These are phyloP conservation scores for Stephanodiscus triporus DNA, from an alignment of 108 stramenopile genomes.

Conservation along the genomic window DNA sequence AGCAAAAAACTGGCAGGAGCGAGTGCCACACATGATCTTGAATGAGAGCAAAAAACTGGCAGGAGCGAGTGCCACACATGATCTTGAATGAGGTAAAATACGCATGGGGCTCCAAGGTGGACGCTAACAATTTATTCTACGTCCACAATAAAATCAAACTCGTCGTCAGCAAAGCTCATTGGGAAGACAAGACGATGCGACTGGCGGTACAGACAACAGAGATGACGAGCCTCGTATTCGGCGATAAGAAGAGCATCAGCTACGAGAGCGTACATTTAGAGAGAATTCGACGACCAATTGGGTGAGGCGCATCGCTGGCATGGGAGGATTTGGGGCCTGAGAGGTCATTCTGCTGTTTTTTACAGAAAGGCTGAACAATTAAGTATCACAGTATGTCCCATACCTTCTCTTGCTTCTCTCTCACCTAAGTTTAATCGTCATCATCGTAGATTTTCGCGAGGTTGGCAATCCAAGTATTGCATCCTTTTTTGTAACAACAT, in stretches of 20 bases:
- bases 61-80: conserved; percentile 58
- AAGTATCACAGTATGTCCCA: too few species aligned
- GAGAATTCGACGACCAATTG: conserved; percentile 48
- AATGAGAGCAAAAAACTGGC: conserved; percentile 84
- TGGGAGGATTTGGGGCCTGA: conserved; percentile 75
- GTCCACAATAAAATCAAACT: conserved; percentile 40
- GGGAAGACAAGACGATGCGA: conserved; percentile 56
- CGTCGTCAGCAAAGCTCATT: conserved; percentile 19
- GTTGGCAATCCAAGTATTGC: too few species aligned
- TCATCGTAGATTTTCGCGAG: too few species aligned
- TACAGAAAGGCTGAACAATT: not conserved
- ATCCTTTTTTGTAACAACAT: too few species aligned
- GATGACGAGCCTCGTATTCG: conserved; percentile 60
- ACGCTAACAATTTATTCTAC: conserved; percentile 54
- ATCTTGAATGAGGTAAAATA: conserved; percentile 69
- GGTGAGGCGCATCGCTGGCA: conserved; percentile 57
- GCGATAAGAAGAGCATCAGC: conserved; percentile 61
- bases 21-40: conserved; percentile 63
- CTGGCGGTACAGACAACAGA: conserved; percentile 47
- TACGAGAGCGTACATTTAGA: conserved; percentile 68
- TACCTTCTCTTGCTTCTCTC: too few species aligned
- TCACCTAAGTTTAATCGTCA: too few species aligned
- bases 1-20: conserved; percentile 59
- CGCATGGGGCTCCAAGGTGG: conserved; percentile 57
- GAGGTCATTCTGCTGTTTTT: not conserved